These are phyloP conservation scores for Obelidium mucronatum DNA, from an alignment of 192 early-diverging fungal species.

Conservation along the genomic window DNA sequence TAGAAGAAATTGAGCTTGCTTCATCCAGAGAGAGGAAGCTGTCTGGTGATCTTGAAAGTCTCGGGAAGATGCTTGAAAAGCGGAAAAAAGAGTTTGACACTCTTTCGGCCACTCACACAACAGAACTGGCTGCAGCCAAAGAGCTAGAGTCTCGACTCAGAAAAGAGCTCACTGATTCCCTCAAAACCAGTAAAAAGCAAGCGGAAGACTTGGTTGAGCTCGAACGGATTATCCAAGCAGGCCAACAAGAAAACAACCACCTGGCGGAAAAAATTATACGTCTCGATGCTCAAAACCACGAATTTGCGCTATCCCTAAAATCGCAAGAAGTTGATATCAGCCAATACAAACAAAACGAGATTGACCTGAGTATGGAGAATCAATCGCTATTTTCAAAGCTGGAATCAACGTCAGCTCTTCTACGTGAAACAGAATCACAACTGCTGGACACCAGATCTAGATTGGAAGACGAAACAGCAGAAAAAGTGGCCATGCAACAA, in stretches of 20 bases:
- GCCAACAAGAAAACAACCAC: constrained; percentile 42
- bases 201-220: background rate
- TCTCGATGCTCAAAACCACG: constrained; percentile 2
- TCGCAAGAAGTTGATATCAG: constrained; percentile 22
- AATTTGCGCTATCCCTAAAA: constrained; percentile 26
- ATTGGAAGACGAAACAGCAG: constrained; percentile 40
- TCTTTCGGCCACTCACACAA: constrained; percentile 8
- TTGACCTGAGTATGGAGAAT: constrained; percentile 21
- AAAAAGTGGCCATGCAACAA: constrained; percentile 42
- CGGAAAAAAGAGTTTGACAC: constrained; percentile 42
- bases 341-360: constrained; percentile 14
- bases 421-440: constrained; percentile 28
- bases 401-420: constrained; percentile 1
- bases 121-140: constrained; percentile 42
- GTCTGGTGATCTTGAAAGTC: constrained; percentile 45
- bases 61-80: constrained; percentile 22
- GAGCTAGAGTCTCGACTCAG: constrained; percentile 41
- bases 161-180: constrained; percentile 37
- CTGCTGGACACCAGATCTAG: constrained; percentile 33
- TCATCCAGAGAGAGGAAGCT: constrained; percentile 44
- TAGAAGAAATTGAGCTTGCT: constrained; percentile 52
- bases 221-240: constrained; percentile 23
- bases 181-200: background rate
- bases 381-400: constrained; percentile 28
- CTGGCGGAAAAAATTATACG: constrained; percentile 17